Evolutionary conservation across 2,329 filamentous ascomycete species (phyloP), one percentile per base, ranked within the genome.

Genomic region (Ceratocystis cacaofunesta): DNA sequence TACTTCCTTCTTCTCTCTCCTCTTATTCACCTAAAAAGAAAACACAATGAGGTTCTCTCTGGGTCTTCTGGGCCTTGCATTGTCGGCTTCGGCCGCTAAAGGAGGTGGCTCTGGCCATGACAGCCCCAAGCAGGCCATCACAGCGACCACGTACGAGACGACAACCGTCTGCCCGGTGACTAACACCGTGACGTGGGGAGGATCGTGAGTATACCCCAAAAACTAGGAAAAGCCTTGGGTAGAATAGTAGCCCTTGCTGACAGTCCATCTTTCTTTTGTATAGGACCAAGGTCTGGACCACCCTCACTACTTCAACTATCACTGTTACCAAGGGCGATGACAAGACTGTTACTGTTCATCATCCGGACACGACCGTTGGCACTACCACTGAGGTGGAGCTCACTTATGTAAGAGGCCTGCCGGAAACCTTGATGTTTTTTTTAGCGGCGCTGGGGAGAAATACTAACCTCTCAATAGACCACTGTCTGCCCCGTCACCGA

Each of bases 111-210:
- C 6, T 7, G 32, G 19, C 36, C 36, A 55, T 36, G 30, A 46
- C 57, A 5, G 22, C 41, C 22, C 44, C 19, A 44, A 43, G 22
- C 17, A 28, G 17, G 55, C 46, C 36, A 63, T 61, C 46, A 64
- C 55, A 5, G 43, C 46, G 4, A 64, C 43, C 2, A 62, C 50
- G 5, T 57, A 65, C 32, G 63, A 64, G 36, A 62, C 57, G 22
- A 67, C 62, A 17, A 66, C 61, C 17, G 22, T 66, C 41, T 69
- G 68, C 25, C 60, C 69, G 19, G 69, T 68, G 2, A 74, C 68
- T 0, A 69, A 69, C 62, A 73, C 68, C 15, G 66, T 69, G 22
- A 72, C 66, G 12, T 68, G 69, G 69, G 70, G 72, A n/a, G 68
- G 69, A 10, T 48, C 41, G 65, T 66, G 48, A 66, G 65, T 66